Base-by-base conservation (phyloP, 2,329 filamentous ascomycete genomes). In the Fusarium sp. region DNA sequence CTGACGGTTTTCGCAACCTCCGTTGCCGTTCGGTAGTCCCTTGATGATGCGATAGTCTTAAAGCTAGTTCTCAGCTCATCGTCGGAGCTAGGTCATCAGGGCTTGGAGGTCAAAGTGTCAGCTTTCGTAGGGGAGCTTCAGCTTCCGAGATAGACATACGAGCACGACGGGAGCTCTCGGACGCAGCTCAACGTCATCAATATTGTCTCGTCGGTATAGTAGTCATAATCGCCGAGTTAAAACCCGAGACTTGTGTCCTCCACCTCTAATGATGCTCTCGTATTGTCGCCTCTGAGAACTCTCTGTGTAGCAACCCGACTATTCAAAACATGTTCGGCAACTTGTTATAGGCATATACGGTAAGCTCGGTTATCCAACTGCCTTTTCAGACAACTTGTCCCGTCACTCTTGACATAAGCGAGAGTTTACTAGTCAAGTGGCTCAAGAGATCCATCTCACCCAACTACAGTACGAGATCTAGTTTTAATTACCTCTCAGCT, bases 41-140 rank as follows among this genome's bases (percentile, higher is more conserved):
- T 37, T 61, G n/a, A 61, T 64, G 48, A 64, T 32, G 48, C 37
- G 64, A 64, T 56, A 57, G 35, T 58, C 11, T 18, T 39, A 14
- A 27, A 25, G 23, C 35, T 27, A 39, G 34, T 35, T 58, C 56
- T 41, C 56, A 57, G 52, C 30, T 35, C 34, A 37, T 60, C 35
- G 27, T 27, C 6, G 18, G 18, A 54, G 25, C 37, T 13, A 32
- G 16, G 35, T 27, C 25, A 30, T 32, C 6, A 32, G 11, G 23
- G 10, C 25, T 9, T 43, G 18, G 23, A n/a, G 61, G 67, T 70
- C 67, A 70, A 52, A 70, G 60, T 65, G 54, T 50, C 64, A 65
- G 54, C 56, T 70, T 63, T 70, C 58, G 13, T 27, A 64, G 60
- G 23, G 16, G 23, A 48, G 23, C 23, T 48, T 45, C 23, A 30